phyloP scores from a whole-genome alignment of 148 eudicot species.

The Rhododendron griersonianum region DNA sequence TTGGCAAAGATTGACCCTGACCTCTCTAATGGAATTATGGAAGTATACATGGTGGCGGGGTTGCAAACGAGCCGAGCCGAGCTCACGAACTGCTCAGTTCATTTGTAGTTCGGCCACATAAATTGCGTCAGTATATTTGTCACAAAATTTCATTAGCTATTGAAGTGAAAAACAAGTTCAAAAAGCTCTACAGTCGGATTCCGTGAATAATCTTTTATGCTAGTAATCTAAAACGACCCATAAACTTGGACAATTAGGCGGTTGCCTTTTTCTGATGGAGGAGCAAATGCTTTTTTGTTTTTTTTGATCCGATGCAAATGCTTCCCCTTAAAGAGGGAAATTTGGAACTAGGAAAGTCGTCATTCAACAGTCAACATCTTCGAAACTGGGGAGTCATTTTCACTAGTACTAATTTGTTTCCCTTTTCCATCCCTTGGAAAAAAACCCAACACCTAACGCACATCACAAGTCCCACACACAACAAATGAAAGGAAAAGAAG shows the following conservation, averaged over 20 bases:
- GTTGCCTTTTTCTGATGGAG: not conserved
- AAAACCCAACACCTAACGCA: not conserved
- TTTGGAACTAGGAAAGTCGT: not conserved
- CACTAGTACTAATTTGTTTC: not conserved
- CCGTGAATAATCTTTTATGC: not conserved
- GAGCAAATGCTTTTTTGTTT: not conserved
- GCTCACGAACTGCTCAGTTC: too few relatives aligned
- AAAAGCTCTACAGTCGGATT: not conserved
- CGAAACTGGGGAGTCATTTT: not conserved
- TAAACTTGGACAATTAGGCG: not conserved
- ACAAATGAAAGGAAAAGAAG: not conserved
- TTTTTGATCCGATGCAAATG: not conserved
- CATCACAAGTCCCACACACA: not conserved
- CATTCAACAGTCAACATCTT: not conserved
- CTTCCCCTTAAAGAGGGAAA: not conserved
- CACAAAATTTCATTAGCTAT: too few relatives aligned
- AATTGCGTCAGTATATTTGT: too few relatives aligned
- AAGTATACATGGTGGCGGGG: too few relatives aligned
- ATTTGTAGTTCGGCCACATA: too few relatives aligned
- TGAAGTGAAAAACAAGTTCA: not conserved
- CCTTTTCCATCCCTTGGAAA: not conserved
- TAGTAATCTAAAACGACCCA: not conserved
- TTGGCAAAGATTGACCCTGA: too few relatives aligned
- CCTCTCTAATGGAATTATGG: too few relatives aligned
- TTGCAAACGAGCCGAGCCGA: too few relatives aligned